These are phyloP conservation scores for Verticillium isaacii DNA, from an alignment of 2,329 filamentous ascomycete species.

Conservation along the genomic window DNA sequence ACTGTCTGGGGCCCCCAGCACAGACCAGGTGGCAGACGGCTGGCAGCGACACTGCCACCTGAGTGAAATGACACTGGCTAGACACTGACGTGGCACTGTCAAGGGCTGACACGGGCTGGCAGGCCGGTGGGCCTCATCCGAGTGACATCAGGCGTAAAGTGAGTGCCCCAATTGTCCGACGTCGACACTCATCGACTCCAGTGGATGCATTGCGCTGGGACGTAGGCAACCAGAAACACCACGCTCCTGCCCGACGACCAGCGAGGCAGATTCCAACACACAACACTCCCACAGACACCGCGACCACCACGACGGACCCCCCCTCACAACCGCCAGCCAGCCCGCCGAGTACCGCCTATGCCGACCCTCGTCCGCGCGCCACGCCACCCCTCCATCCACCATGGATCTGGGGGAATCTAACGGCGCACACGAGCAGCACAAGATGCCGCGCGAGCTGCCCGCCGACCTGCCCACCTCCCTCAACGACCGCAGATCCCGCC, in stretches of 20 bases:
- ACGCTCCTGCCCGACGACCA: neutral
- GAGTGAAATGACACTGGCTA: too few species aligned
- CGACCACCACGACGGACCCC: neutral
- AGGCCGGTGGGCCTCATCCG: neutral
- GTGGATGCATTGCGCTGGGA: neutral
- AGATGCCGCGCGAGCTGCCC: slow-evolving; percentile 58
- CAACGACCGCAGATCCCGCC: slow-evolving; percentile 74
- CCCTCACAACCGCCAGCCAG: neutral
- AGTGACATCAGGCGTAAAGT: neutral
- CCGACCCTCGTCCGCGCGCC: neutral
- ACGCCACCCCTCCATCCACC: slow-evolving; percentile 33
- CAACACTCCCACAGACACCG: too few species aligned
- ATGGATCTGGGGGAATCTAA: slow-evolving; percentile 56
- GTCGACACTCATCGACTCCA: neutral
- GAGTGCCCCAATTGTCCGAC: neutral
- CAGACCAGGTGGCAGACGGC: neutral
- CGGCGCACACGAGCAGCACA: slow-evolving; percentile 34
- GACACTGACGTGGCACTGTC: neutral
- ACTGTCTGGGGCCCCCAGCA: neutral
- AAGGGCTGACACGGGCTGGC: neutral
- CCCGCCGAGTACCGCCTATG: neutral
- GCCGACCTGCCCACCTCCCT: slow-evolving; percentile 85
- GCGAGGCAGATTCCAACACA: neutral
- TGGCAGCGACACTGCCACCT: neutral
- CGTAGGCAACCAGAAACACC: neutral